Conservation (phyloP, 768 basidiomycete genomes). For the Suillus paluster region DNA sequence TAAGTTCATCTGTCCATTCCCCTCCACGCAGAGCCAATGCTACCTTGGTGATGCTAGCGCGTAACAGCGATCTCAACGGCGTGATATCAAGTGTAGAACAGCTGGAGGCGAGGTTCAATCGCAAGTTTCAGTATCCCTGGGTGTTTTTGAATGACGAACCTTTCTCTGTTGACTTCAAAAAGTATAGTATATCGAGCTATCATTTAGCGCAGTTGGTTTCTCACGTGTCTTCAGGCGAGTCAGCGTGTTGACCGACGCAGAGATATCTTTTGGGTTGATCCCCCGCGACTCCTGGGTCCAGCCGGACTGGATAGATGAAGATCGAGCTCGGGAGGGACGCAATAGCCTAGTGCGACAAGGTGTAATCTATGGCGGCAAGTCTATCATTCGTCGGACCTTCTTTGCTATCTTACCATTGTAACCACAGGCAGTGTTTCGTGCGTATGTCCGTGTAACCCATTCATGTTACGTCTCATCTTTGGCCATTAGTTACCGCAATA, state of each 20-base stretch:
- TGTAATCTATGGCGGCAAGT: conserved; percentile 55
- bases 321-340: conserved; percentile 55
- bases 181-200: conserved; percentile 34
- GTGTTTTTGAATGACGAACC: conserved; percentile 66
- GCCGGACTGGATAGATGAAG: conserved; percentile 75
- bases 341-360: conserved; percentile 52
- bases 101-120: conserved; percentile 63
- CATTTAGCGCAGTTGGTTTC: conserved; percentile 1
- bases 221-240: conserved; percentile 36
- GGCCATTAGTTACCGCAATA: conserved; percentile 61
- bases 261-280: conserved; percentile 59
- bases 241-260: conserved; percentile 42
- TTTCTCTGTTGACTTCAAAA: conserved; percentile 59
- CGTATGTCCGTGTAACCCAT: conserved; percentile 17
- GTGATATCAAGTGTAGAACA: conserved; percentile 55
- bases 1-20: neutral
- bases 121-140: conserved; percentile 61
- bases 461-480: neutral
- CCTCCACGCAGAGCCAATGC: conserved; percentile 53
- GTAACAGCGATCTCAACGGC: conserved; percentile 49
- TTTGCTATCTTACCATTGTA: conserved; percentile 9
- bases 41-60: conserved; percentile 58
- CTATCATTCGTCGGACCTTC: conserved; percentile 1
- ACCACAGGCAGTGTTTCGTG: conserved; percentile 48
- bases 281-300: conserved; percentile 70